These are phyloP conservation scores for Termitomyces eurrhizus DNA, from an alignment of 768 basidiomycete species.

Conservation along the genomic window DNA sequence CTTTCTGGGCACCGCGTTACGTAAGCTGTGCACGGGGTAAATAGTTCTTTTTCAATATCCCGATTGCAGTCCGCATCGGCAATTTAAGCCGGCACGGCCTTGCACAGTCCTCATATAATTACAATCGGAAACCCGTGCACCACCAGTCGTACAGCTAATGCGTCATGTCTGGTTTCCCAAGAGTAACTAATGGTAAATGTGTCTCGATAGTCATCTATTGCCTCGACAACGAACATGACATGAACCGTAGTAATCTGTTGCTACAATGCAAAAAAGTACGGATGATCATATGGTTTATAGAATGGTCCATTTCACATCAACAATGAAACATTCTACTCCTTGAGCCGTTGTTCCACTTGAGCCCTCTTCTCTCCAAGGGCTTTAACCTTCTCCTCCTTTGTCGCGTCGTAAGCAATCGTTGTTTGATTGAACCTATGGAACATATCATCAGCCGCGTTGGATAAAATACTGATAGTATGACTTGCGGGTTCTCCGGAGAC, in stretches of 20 bases:
- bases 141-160: background rate
- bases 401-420: constrained; percentile 75
- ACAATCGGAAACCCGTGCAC: background rate
- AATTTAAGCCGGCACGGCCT: background rate
- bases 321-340: constrained; percentile 25
- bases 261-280: background rate
- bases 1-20: constrained; percentile 5
- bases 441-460: background rate
- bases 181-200: background rate
- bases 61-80: background rate
- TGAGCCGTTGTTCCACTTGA: constrained; percentile 63
- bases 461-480: background rate
- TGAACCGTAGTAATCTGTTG: background rate
- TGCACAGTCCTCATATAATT: background rate
- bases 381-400: constrained; percentile 80
- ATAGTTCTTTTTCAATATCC: background rate
- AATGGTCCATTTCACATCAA: background rate
- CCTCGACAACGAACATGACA: constrained; percentile 1
- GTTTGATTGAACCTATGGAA: constrained; percentile 75
- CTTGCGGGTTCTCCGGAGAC: constrained; percentile 92
- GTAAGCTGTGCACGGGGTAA: constrained; percentile 11
- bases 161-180: background rate
- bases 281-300: background rate
- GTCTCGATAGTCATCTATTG: background rate
- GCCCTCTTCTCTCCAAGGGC: constrained; percentile 68